Evolutionary conservation across 2,329 filamentous ascomycete species (phyloP), one percentile per base, ranked within the genome.

Genomic region (Aspergillus melleus): DNA sequence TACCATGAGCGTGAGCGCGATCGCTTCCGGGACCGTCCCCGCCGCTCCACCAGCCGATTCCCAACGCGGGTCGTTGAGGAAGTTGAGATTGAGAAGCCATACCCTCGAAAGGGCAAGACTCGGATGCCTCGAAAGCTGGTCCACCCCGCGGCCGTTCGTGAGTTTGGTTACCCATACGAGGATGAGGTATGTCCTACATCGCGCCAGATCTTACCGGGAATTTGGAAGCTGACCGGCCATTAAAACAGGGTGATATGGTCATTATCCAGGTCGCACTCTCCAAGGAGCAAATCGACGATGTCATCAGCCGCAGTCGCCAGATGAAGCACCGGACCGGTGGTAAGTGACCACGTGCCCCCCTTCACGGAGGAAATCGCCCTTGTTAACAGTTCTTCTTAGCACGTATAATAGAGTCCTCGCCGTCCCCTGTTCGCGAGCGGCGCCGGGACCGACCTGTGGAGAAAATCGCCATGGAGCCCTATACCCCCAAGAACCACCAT

Each of bases 261-360:
- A 85, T 96, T 55, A 87, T 98, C 36, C 87, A 90, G 67, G 89
- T 91, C 71, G 93, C 94, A 10, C 83, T 98, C 5, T 90, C 91
- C 16, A 93, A 96, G 68, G 87, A 94, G 19, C 92, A 96, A 68
- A 97, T 97, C 64, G 92, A 97, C 67, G 90, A 96, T 69, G 83
- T 97, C 49, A 90, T 97, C 68, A 89, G 87, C 69, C 81, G 92
- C 53, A 96, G 91, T 75, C 90, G 92, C 69, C 87, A 89, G 32
- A 72, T 77, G 57, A 72, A 68, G 59, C 70, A 69, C 46, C 67
- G 69, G 49, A 62, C 67, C 14, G 72, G 76, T 66, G 70, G 74
- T 76, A 62, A 61, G 70, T 66, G 57, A 60, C 54, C 60, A 61
- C 57, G 52, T 63, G 54, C 58, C 20, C 14, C 36, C 36, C 36